A percentile compares a stretch with the other conserved stretches of the same genome.
Conservation (phyloP, 495 filamentous ascomycete genomes). For the Rhypophila decipiens region DNA sequence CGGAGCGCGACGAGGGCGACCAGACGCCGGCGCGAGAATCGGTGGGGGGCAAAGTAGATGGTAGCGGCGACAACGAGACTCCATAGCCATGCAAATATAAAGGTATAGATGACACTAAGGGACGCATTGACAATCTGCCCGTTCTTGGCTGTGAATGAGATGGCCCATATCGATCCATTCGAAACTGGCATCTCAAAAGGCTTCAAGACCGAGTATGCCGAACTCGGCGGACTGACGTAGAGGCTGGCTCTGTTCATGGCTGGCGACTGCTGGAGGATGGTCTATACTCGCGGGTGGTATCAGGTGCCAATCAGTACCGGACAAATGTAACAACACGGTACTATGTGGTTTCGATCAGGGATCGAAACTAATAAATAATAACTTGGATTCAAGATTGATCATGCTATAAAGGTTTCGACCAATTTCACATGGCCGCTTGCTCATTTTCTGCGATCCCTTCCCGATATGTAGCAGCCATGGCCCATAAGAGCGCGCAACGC, state of each 20-base stretch:
- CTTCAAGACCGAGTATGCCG: background rate
- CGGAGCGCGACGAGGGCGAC: constrained; percentile 6
- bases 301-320: no score
- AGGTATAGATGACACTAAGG: constrained; percentile 3
- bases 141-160: constrained; percentile 1
- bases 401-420: no score
- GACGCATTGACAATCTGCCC: constrained; percentile 2
- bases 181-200: constrained; percentile 3
- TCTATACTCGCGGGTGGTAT: no score
- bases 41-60: constrained; percentile 4
- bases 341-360: no score
- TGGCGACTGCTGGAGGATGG: no score
- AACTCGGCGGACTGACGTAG: background rate
- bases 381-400: no score
- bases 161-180: constrained; percentile 1
- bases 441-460: no score
- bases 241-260: background rate
- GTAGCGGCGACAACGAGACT: constrained; percentile 4
- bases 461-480: no score
- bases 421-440: no score
- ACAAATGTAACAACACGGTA: no score
- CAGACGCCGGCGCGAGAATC: constrained; percentile 7
- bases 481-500: no score
- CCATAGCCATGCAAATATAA: constrained; percentile 9
- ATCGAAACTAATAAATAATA: no score